Evolutionary conservation across 805 yeast genomes (phyloP), one percentile per base, ranked within the genome.

Genomic region (Candida insectalens): DNA sequence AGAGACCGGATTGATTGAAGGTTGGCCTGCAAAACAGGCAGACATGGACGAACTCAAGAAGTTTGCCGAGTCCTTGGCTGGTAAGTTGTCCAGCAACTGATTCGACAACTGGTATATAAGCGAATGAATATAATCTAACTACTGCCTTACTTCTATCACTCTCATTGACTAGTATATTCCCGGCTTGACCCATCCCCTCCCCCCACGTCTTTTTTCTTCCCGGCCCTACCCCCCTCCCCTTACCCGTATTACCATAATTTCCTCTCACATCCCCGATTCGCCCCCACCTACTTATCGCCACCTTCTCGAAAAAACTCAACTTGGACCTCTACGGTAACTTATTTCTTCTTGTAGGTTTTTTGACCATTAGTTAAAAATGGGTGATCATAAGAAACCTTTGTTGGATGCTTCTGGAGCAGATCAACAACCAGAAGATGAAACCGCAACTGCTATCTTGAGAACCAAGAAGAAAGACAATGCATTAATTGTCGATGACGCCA

Each of bases 391-490:
- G 50, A 58, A 59, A 37, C 58, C 63, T 6, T 42, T 56, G 34
- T 47, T 59, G 32, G 64, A 59, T 37, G 62, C 54, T 16, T 58
- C 63, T 23, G 65, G 65, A 16, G 51, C 42, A 32, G 60, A 53
- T 2, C 41, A 43, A 6, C 53, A 36, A 17, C 52, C 53, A 14
- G 63, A 59, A 37, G 65, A 59, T 41, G 46, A 55, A 4, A 85
- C 95, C 35, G 99, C 99, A 44, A 92, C 97, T 36, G 99, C 99
- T 30, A 92, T 92, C 53, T 69, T 92, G 53, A 82, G 96, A 67
- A 77, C 89, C 65, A 92, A 92, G 78, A 89, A 92, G 92, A 89
- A 89, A 73, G 95, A 83, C 55, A 92, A 92, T 60, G 66, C 95
- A 34, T 67, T 92, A 48, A 65, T 92, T 43, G 97, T 92, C 34